Percentiles rank a stretch among this genome's conserved stretches.
Evolutionary conservation across 1,139 yeast genomes (phyloP).

Genomic region (Saccharomyces hybrid): DNA sequence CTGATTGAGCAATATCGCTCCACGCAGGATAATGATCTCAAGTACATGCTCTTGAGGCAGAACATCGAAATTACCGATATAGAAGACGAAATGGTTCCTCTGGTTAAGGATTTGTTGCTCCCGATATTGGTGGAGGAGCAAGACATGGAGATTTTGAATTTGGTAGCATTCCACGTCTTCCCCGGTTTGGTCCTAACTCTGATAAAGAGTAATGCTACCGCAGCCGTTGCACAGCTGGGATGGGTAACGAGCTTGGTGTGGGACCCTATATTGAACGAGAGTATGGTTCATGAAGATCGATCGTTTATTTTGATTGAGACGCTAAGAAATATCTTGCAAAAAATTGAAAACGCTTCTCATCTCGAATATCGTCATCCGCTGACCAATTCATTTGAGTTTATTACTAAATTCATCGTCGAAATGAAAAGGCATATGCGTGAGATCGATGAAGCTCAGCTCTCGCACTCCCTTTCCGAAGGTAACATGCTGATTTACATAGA

Average conservation of each 20-base stretch:
- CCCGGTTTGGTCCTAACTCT: slow-evolving; percentile 9
- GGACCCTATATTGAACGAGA: neutral
- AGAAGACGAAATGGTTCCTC: slow-evolving; percentile 11
- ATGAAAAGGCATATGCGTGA: neutral
- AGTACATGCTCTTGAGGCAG: slow-evolving; percentile 22
- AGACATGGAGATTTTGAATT: slow-evolving; percentile 15
- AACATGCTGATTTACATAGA: neutral
- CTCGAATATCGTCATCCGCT: neutral
- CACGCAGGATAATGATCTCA: slow-evolving; percentile 21
- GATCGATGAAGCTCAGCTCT: neutral
- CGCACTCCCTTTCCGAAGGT: neutral
- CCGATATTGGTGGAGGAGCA: slow-evolving; percentile 18
- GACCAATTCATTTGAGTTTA: neutral
- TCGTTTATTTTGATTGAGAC: neutral
- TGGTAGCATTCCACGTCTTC: slow-evolving; percentile 16
- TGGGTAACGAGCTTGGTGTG: neutral
- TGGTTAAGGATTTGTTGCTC: slow-evolving; percentile 14
- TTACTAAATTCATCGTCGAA: neutral
- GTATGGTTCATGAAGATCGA: neutral
- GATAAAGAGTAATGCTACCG: slow-evolving; percentile 3
- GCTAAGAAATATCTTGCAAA: neutral
- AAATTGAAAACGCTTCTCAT: neutral
- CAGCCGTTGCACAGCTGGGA: neutral
- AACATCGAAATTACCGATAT: slow-evolving; percentile 10
- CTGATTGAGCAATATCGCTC: slow-evolving; percentile 13